phyloP scores from a whole-genome alignment of 2,329 filamentous ascomycete genomes.

The Phyllosticta paracitricarpa region DNA sequence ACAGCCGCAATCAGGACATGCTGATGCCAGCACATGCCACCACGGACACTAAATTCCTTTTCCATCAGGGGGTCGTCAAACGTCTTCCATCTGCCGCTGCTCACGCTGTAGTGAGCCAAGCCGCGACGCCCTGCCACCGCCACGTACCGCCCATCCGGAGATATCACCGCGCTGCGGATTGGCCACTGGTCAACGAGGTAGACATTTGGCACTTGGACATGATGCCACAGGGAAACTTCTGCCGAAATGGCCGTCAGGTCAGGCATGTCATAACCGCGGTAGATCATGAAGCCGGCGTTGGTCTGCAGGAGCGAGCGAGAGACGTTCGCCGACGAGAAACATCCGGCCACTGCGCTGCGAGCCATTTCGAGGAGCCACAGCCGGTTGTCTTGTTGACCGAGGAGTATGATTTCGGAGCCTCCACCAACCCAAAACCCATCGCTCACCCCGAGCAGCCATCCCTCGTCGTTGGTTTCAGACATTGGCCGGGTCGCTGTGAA shows the following conservation, averaged over 20 bases:
- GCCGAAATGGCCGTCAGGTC: slow-evolving; percentile 86
- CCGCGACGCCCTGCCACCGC: slow-evolving; percentile 91
- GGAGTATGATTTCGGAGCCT: slow-evolving; percentile 74
- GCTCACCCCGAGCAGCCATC: slow-evolving; percentile 71
- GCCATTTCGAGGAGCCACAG: slow-evolving; percentile 88
- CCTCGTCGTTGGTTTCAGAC: slow-evolving; percentile 59
- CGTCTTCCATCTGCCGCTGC: slow-evolving; percentile 90
- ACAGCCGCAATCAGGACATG: slow-evolving; percentile 89
- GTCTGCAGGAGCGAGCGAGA: slow-evolving; percentile 84
- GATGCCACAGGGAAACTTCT: slow-evolving; percentile 92
- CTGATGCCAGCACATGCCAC: slow-evolving; percentile 98
- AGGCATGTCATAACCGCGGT: slow-evolving; percentile 83
- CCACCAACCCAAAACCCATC: slow-evolving; percentile 80
- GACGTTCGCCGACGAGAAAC: slow-evolving; percentile 84
- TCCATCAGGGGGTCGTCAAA: slow-evolving; percentile 75
- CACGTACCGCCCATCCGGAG: slow-evolving; percentile 84
- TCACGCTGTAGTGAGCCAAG: slow-evolving; percentile 89
- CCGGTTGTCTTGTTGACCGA: slow-evolving; percentile 60
- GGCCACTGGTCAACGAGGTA: slow-evolving; percentile 94
- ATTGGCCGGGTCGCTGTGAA: slow-evolving; percentile 61
- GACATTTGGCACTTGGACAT: slow-evolving; percentile 68
- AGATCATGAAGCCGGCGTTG: slow-evolving; percentile 79
- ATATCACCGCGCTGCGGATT: slow-evolving; percentile 76
- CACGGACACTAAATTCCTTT: slow-evolving; percentile 83
- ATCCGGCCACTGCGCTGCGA: slow-evolving; percentile 83